Conservation (phyloP, 805 yeast genomes). For the Kazachstania taianensis region DNA sequence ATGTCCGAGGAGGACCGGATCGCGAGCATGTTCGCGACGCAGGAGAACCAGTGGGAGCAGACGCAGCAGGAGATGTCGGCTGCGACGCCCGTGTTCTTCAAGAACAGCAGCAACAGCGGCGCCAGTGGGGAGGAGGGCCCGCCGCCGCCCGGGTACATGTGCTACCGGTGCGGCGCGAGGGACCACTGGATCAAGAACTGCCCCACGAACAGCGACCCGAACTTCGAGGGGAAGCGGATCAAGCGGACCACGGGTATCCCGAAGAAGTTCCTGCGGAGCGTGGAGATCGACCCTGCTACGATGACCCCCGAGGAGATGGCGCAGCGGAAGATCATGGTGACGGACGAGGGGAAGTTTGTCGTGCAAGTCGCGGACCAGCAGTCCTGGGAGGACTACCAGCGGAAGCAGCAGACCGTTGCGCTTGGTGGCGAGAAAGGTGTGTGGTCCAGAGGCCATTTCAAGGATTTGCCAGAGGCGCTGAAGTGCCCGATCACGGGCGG, state of each 20-base stretch:
- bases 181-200: constrained; percentile 95
- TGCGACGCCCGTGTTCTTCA: constrained; percentile 64
- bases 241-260: constrained; percentile 97
- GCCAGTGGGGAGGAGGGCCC: constrained; percentile 39
- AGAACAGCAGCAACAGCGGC: constrained; percentile 26
- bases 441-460: constrained; percentile 37
- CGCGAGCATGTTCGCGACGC: constrained; percentile 83
- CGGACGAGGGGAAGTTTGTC: constrained; percentile 91
- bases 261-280: constrained; percentile 75
- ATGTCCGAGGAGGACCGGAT: constrained; percentile 79
- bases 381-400: constrained; percentile 83
- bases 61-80: constrained; percentile 86
- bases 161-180: constrained; percentile 92
- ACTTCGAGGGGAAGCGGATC: constrained; percentile 84
- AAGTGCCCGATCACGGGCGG: constrained; percentile 63
- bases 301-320: constrained; percentile 61
- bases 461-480: constrained; percentile 43
- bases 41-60: constrained; percentile 89
- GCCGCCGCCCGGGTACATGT: constrained; percentile 93
- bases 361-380: constrained; percentile 89
- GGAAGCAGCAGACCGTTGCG: constrained; percentile 36
- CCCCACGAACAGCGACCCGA: constrained; percentile 88
- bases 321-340: constrained; percentile 61
- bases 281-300: constrained; percentile 37
- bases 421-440: constrained; percentile 34